Conservation (phyloP, 306 rosid genomes). For the Boehmeria nivea region DNA sequence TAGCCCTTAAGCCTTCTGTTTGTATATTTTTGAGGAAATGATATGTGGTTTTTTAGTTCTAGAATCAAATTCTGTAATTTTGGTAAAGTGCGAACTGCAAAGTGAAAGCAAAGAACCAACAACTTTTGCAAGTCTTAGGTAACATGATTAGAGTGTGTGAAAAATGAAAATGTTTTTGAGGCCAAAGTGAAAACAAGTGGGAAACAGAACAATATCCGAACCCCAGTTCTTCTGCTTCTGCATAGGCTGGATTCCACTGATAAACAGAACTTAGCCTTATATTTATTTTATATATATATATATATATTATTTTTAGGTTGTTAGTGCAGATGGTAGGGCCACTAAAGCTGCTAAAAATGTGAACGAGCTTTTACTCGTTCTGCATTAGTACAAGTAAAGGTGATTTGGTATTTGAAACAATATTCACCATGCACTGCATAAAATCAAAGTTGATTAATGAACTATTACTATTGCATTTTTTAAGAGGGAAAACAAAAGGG, state of each 20-base stretch:
- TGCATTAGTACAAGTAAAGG: neutral
- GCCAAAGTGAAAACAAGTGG: neutral
- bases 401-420: neutral
- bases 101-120: too few species aligned
- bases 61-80: too few species aligned
- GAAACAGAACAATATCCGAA: neutral
- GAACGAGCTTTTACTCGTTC: neutral
- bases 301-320: neutral
- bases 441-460: conserved; percentile 7
- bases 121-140: too few species aligned
- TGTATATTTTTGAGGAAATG: too few species aligned
- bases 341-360: conserved; percentile 27
- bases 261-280: neutral
- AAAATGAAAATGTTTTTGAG: neutral
- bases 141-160: neutral
- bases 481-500: neutral
- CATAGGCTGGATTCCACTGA: conserved; percentile 20
- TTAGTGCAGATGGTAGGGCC: conserved; percentile 19
- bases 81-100: too few species aligned
- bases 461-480: conserved; percentile 11
- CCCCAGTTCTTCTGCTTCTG: conserved; percentile 5
- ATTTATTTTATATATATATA: neutral
- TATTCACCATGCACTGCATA: neutral
- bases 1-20: neutral
- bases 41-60: too few species aligned